These are phyloP conservation scores for Penicillium sp. DNA, from an alignment of 2,329 filamentous ascomycete species.

Conservation along the genomic window DNA sequence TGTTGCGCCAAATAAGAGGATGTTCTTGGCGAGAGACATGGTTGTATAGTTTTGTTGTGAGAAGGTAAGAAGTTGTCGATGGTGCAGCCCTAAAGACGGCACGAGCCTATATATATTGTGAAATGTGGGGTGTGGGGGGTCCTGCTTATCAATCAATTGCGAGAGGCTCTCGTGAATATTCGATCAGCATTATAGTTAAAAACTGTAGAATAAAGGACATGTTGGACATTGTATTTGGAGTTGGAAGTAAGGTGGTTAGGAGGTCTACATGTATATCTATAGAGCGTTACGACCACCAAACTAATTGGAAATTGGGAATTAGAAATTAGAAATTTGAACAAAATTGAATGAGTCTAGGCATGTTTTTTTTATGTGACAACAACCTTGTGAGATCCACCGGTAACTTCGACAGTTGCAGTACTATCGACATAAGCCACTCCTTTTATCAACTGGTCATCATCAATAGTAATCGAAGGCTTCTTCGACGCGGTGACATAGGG, in stretches of 20 bases:
- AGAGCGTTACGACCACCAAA: not conserved
- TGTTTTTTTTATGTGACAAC: slow-evolving; percentile 10
- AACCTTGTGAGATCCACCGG: slow-evolving; percentile 24
- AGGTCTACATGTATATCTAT: not conserved
- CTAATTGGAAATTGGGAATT: not conserved
- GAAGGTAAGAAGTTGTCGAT: not conserved
- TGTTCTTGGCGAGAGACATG: slow-evolving; percentile 32
- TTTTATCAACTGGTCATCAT: slow-evolving; percentile 19
- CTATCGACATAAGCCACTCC: slow-evolving; percentile 18
- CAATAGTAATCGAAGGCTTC: slow-evolving; percentile 25
- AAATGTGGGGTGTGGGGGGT: slow-evolving; percentile 8
- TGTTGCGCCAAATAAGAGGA: slow-evolving; percentile 55
- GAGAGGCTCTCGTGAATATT: not conserved
- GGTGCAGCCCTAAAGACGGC: not conserved
- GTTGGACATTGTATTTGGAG: not conserved
- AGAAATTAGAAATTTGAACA: too few relatives aligned
- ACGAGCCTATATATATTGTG: not conserved
- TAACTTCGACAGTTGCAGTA: slow-evolving; percentile 19
- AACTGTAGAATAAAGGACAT: not conserved
- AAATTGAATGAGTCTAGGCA: not conserved
- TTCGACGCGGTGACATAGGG: slow-evolving; percentile 19
- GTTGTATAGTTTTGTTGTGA: not conserved
- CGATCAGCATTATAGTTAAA: not conserved
- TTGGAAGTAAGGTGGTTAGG: not conserved
- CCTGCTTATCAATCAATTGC: slow-evolving; percentile 2